Conservation (phyloP, 2,329 filamentous ascomycete species). For the Xylariaceae sp. region DNA sequence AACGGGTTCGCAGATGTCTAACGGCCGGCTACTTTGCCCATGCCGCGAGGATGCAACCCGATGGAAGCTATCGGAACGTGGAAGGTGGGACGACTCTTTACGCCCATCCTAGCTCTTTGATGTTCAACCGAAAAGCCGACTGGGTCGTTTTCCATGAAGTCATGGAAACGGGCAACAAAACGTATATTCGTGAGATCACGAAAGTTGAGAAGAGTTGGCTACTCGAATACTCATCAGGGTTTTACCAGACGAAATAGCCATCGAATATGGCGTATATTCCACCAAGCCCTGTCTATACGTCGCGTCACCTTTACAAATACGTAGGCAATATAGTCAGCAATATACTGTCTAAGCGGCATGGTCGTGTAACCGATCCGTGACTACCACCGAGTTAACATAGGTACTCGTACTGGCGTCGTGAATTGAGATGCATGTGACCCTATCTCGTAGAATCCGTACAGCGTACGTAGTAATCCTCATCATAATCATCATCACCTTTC, state of each 20-base stretch:
- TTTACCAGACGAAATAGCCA: conserved; percentile 57
- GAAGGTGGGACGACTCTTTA: conserved; percentile 71
- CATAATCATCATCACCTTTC: too few species aligned
- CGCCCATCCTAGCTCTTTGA: conserved; percentile 85
- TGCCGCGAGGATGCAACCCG: conserved; percentile 86
- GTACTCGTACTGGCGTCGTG: too few species aligned
- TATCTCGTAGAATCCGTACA: too few species aligned
- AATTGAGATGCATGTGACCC: too few species aligned
- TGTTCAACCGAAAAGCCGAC: conserved; percentile 95
- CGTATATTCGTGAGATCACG: conserved; percentile 84
- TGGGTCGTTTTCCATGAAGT: conserved; percentile 97
- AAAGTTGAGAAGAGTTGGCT: conserved; percentile 93
- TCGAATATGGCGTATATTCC: neutral
- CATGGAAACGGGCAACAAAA: conserved; percentile 82
- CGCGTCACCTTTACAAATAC: too few species aligned
- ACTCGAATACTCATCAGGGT: conserved; percentile 79
- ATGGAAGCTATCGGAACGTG: conserved; percentile 86
- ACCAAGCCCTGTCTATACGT: too few species aligned
- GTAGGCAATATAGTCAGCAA: too few species aligned
- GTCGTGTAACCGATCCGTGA: too few species aligned
- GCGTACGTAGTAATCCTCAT: too few species aligned
- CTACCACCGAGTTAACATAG: too few species aligned
- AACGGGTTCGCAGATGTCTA: conserved; percentile 77
- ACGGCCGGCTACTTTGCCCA: conserved; percentile 90
- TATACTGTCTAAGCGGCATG: too few species aligned